Evolutionary conservation across 139 green algal species (phyloP).

Genomic region (Tetradesmus obliquus): DNA sequence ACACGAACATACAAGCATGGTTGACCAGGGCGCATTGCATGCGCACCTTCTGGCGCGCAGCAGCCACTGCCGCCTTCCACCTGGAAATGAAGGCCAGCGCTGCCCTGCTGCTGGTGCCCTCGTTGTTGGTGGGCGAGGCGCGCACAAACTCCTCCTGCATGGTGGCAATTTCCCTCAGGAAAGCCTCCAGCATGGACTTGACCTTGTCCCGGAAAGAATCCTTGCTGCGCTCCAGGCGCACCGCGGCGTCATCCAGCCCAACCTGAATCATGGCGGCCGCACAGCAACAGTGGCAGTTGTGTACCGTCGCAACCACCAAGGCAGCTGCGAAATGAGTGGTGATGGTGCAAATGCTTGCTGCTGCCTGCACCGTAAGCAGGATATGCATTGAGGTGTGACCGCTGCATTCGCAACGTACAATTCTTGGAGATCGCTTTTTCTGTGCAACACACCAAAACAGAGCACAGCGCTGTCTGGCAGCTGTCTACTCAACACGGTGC

Average conservation of each 20-base stretch:
- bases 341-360: too few relatives aligned
- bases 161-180: constrained; percentile 77
- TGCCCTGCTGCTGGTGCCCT: neutral
- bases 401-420: neutral
- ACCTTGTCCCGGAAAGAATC: constrained; percentile 83
- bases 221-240: constrained; percentile 81
- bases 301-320: neutral
- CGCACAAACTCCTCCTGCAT: constrained; percentile 73
- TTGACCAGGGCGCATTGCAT: neutral
- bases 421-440: too few relatives aligned
- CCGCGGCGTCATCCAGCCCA: constrained; percentile 69
- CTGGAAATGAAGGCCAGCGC: constrained; percentile 29
- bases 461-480: too few relatives aligned
- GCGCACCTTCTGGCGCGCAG: constrained; percentile 47
- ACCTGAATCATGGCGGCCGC: neutral
- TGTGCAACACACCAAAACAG: too few relatives aligned
- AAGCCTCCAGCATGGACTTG: constrained; percentile 81
- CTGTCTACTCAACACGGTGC: too few relatives aligned
- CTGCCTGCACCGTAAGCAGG: too few relatives aligned
- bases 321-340: neutral
- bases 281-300: constrained; percentile 1
- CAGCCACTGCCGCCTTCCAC: constrained; percentile 51
- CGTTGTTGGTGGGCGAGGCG: constrained; percentile 59
- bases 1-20: too few relatives aligned
- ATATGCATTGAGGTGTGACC: too few relatives aligned